Evolutionary conservation across 371 early-diverging fungal genomes (phyloP).

Genomic region (Mortierella sp.): DNA sequence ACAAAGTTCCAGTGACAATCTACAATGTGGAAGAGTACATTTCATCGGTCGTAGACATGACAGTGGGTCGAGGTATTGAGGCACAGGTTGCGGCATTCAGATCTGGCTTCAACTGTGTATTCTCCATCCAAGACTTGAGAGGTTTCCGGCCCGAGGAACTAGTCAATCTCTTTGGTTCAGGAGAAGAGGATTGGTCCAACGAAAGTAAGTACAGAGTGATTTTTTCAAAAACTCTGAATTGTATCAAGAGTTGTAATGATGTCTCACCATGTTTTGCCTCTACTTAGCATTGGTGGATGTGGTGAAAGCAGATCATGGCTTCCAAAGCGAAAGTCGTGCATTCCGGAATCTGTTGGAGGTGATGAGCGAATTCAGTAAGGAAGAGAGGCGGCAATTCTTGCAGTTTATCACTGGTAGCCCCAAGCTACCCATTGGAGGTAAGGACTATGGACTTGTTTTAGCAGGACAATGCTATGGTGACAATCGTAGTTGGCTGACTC

Average conservation of each 20-base stretch:
- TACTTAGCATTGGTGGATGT: constrained; percentile 68
- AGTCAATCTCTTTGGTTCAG: constrained; percentile 71
- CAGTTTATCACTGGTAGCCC: constrained; percentile 95
- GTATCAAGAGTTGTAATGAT: background rate
- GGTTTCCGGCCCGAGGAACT: constrained; percentile 81
- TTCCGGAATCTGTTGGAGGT: constrained; percentile 74
- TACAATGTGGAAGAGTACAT: constrained; percentile 84
- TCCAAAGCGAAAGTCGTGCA: constrained; percentile 74
- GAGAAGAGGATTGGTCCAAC: constrained; percentile 85
- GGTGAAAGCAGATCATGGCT: constrained; percentile 92
- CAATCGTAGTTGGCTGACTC: background rate
- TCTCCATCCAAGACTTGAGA: constrained; percentile 74
- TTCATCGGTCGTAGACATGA: constrained; percentile 67
- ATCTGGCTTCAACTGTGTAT: constrained; percentile 83
- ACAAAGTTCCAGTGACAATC: constrained; percentile 73
- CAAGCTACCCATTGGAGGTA: constrained; percentile 86
- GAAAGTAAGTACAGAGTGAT: constrained; percentile 58
- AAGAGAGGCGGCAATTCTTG: constrained; percentile 83
- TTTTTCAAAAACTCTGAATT: background rate
- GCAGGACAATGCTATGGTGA: background rate
- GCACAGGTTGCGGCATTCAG: constrained; percentile 81
- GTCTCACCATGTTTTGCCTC: background rate
- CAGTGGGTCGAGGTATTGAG: constrained; percentile 78
- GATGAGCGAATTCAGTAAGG: constrained; percentile 68
- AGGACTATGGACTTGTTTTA: background rate